Evolutionary conservation across 495 filamentous ascomycete species (phyloP), one percentile per base, ranked within the genome.

Genomic region (Pyrenopolyporus hunteri): DNA sequence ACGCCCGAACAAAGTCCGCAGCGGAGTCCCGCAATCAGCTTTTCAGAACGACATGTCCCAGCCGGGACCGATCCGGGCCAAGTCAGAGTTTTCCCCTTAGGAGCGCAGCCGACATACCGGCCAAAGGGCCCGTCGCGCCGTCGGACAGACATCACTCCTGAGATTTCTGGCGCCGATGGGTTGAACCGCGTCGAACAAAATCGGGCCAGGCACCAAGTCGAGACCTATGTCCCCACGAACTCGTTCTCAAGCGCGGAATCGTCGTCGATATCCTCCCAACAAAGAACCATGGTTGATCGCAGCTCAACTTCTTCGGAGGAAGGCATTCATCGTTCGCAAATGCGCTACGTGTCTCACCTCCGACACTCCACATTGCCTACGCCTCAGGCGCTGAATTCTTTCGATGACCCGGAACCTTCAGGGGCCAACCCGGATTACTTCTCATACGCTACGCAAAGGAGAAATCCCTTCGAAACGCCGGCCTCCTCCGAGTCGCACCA

Each of bases 241-340:
- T 69, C 66, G 9, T 67, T 57, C 29, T 69, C 66, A 4, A 66
- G 59, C 22, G 20, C 46, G 17, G 54, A 64, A 39, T 67, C 64
- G 2, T 64, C 64, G 4, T 59, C 59, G 35, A 17, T 16, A n/a
- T 69, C 69, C 11, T 68, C 69, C 20, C 69, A 51, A 20, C 59
- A 57, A 25, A 63, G 40, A 32, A 65, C 66, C 11, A 47, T 59
- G 19, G 53, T 54, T 13, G 69, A 69, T 9, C 66, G 66, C 25
- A 59, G 26, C 29, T 71, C 69, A 42, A 66, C 55, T 7, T 71
- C 69, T 19, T 71, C 69, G 9, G 69, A 71, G 8, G 69, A 71
- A 48, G 66, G 49, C 13, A 31, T 26, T n/a, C 42, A 19, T 28
- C 49, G 33, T 40, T 35, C 65, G 19, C 50, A 32, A 13, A 23